Conservation (phyloP, 2,329 filamentous ascomycete genomes). For the Penicillium corylophilum region DNA sequence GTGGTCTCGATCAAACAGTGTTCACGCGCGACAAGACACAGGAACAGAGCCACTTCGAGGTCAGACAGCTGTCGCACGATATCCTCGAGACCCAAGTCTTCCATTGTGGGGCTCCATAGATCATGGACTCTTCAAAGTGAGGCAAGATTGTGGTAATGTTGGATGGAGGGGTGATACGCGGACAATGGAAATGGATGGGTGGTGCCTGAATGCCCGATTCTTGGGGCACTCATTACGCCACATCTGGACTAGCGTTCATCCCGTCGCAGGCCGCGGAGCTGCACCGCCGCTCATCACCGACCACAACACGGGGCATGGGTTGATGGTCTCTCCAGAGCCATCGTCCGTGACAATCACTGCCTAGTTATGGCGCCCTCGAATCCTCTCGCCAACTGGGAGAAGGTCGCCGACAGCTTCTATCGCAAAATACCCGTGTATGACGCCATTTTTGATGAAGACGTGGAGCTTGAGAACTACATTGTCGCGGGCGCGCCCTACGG, state of each 20-base stretch:
- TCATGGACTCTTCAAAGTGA: background rate
- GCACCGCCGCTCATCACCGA: constrained; percentile 11
- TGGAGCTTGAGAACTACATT: constrained; percentile 93
- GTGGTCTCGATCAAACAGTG: constrained; percentile 86
- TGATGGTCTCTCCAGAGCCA: constrained; percentile 13
- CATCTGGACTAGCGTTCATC: constrained; percentile 13
- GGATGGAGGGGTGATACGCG: constrained; percentile 2
- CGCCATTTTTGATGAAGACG: constrained; percentile 84
- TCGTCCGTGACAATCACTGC: constrained; percentile 8
- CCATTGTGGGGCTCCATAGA: constrained; percentile 48
- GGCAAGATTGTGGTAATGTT: constrained; percentile 12
- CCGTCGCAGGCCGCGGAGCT: constrained; percentile 10
- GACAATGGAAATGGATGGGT: constrained; percentile 1
- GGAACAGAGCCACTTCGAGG: constrained; percentile 79
- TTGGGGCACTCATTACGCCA: background rate
- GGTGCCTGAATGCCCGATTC: constrained; percentile 11
- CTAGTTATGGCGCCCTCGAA: constrained; percentile 51
- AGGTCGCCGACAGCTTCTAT: constrained; percentile 89
- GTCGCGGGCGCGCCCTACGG: constrained; percentile 89
- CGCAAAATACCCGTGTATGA: constrained; percentile 93
- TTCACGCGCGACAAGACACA: constrained; percentile 77
- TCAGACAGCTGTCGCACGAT: constrained; percentile 79
- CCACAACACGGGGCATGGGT: constrained; percentile 18
- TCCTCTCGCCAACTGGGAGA: constrained; percentile 89
- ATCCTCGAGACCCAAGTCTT: constrained; percentile 60